Evolutionary conservation across 805 yeast species (phyloP).

Genomic region (Candida ulmi): DNA sequence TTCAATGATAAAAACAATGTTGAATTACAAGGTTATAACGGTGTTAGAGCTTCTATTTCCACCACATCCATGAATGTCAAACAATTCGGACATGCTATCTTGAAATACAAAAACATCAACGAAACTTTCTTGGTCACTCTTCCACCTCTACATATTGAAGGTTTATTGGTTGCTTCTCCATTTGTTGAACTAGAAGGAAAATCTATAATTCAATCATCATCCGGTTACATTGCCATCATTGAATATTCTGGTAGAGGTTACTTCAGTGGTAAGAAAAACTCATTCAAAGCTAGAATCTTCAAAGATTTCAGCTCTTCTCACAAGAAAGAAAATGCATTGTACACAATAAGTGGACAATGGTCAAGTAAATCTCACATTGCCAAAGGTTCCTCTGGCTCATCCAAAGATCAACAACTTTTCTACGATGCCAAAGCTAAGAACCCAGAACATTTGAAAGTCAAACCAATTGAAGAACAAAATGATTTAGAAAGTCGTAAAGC

Average conservation of each 20-base stretch:
- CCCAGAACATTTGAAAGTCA: constrained; percentile 60
- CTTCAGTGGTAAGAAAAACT: constrained; percentile 90
- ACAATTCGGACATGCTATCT: constrained; percentile 87
- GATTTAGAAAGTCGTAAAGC: constrained; percentile 82
- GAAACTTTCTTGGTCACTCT: constrained; percentile 79
- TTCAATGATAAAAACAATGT: constrained; percentile 67
- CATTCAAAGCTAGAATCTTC: constrained; percentile 80
- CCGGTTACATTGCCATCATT: constrained; percentile 66
- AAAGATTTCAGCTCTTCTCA: constrained; percentile 44
- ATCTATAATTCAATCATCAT: constrained; percentile 75
- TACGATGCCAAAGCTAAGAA: constrained; percentile 51
- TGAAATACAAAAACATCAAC: constrained; percentile 53
- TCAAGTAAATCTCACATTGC: constrained; percentile 64
- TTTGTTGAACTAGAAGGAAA: constrained; percentile 91
- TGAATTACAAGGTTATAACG: constrained; percentile 81
- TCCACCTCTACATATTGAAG: constrained; percentile 94
- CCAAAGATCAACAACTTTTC: constrained; percentile 46
- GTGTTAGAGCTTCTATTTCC: constrained; percentile 78
- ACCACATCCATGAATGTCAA: constrained; percentile 76
- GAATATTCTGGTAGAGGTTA: constrained; percentile 93
- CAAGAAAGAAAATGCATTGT: constrained; percentile 58
- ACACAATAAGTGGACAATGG: constrained; percentile 91
- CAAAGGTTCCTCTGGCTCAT: constrained; percentile 45
- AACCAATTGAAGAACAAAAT: constrained; percentile 78
- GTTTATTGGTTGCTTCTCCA: constrained; percentile 85